Percentiles rank a stretch among this genome's conserved stretches.
These are phyloP conservation scores for Decorospora gaudefroyi DNA, from an alignment of 2,329 filamentous ascomycete genomes.

Conservation along the genomic window DNA sequence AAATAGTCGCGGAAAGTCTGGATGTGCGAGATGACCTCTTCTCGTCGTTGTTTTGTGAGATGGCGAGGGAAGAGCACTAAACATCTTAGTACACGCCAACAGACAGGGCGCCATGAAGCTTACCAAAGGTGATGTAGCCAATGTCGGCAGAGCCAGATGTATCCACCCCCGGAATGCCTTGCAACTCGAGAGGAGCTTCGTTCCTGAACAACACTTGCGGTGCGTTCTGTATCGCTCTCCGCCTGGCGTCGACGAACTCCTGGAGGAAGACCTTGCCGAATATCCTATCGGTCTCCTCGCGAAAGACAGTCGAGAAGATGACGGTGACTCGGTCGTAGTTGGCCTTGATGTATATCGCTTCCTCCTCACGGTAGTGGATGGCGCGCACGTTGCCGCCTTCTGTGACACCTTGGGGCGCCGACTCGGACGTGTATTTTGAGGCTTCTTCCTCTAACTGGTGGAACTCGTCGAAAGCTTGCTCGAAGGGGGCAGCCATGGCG, in stretches of 20 bases:
- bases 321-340: slow-evolving; percentile 97
- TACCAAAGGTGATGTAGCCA: slow-evolving; percentile 98
- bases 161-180: slow-evolving; percentile 82
- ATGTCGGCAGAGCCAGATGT: slow-evolving; percentile 76
- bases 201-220: slow-evolving; percentile 96
- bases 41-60: slow-evolving; percentile 84
- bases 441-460: slow-evolving; percentile 84
- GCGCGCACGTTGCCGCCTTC: slow-evolving; percentile 94
- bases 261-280: slow-evolving; percentile 95
- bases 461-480: slow-evolving; percentile 94
- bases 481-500: slow-evolving; percentile 97
- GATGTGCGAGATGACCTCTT: slow-evolving; percentile 97
- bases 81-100: slow-evolving; percentile 21
- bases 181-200: slow-evolving; percentile 88
- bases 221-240: slow-evolving; percentile 95
- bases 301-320: slow-evolving; percentile 98
- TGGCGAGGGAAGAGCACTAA: slow-evolving; percentile 94
- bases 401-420: slow-evolving; percentile 84
- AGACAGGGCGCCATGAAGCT: slow-evolving; percentile 35
- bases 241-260: slow-evolving; percentile 95
- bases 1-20: slow-evolving; percentile 99
- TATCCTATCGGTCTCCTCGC: slow-evolving; percentile 95
- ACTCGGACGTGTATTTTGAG: slow-evolving; percentile 88
- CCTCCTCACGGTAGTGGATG: slow-evolving; percentile 97
- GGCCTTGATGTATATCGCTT: slow-evolving; percentile 98